Conservation (phyloP, 306 rosid genomes). For the Dryas octopetala region DNA sequence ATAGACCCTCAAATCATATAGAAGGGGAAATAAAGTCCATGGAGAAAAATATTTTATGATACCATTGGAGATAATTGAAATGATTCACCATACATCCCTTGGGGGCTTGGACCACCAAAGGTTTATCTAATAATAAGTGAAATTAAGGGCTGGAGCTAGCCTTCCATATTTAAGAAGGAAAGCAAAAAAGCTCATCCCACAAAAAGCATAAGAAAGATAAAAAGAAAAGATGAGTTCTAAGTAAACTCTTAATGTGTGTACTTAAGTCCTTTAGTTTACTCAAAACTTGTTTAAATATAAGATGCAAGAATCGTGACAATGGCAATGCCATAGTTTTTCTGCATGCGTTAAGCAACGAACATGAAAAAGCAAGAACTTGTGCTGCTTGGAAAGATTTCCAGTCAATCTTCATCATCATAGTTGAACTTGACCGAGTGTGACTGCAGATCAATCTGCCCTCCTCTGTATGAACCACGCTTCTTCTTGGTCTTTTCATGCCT, state of each 20-base stretch:
- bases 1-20: neutral
- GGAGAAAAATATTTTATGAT: neutral
- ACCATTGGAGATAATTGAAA: neutral
- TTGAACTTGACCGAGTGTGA: conserved; percentile 86
- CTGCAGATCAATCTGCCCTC: conserved; percentile 79
- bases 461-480: conserved; percentile 89
- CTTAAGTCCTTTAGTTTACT: neutral
- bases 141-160: neutral
- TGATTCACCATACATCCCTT: neutral
- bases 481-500: conserved; percentile 99
- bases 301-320: neutral
- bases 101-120: neutral
- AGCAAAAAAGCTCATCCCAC: neutral
- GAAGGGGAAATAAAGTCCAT: neutral
- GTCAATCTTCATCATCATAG: conserved; percentile 76
- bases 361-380: neutral
- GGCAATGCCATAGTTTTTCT: neutral
- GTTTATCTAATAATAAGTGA: neutral
- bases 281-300: neutral
- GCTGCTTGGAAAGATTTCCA: neutral
- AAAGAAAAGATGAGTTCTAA: neutral
- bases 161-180: neutral
- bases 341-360: neutral
- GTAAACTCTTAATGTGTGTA: neutral
- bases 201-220: neutral